Evolutionary conservation across 352 stramenopile species (phyloP).

Genomic region (Phytophthora hibernalis): DNA sequence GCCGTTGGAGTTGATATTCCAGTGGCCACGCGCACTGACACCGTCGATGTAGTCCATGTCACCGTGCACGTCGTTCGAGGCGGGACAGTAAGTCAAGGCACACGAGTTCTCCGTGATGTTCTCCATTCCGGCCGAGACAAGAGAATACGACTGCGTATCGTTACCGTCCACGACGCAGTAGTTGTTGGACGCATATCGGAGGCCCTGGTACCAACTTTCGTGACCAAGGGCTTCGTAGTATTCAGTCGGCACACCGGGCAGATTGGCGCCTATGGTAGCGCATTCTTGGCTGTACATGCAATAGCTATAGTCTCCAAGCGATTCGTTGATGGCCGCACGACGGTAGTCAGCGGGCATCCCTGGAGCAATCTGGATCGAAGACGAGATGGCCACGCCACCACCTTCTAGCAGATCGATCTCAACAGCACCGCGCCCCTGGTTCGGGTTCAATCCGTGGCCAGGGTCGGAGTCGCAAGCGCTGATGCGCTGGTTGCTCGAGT

Average conservation of each 20-base stretch:
- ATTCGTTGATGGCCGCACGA: conserved; percentile 41
- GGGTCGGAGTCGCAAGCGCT: conserved; percentile 92
- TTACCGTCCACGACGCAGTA: conserved; percentile 51
- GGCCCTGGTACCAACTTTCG: conserved; percentile 61
- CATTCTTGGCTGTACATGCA: conserved; percentile 59
- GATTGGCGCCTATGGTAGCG: conserved; percentile 57
- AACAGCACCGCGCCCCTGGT: conserved; percentile 90
- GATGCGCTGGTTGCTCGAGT: conserved; percentile 72
- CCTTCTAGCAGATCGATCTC: conserved; percentile 97
- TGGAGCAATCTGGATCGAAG: conserved; percentile 78
- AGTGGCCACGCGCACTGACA: conserved; percentile 43
- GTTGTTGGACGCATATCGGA: conserved; percentile 69
- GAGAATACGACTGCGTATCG: conserved; percentile 52
- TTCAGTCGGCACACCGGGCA: conserved; percentile 56
- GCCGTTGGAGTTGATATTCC: conserved; percentile 76
- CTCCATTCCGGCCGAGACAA: conserved; percentile 43
- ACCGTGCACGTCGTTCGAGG: conserved; percentile 56
- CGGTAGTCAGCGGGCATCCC: conserved; percentile 65
- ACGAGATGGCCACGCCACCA: conserved; percentile 68
- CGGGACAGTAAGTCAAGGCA: conserved; percentile 50
- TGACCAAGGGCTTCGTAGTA: conserved; percentile 50
- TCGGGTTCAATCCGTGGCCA: conserved; percentile 92
- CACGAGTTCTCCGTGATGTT: conserved; percentile 64
- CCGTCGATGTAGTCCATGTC: conserved; percentile 67
- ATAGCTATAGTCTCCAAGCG: conserved; percentile 33